Percentiles rank a stretch among this genome's conserved stretches.
phyloP scores from a whole-genome alignment of 2,329 filamentous ascomycete species.

The Claviceps sp. region DNA sequence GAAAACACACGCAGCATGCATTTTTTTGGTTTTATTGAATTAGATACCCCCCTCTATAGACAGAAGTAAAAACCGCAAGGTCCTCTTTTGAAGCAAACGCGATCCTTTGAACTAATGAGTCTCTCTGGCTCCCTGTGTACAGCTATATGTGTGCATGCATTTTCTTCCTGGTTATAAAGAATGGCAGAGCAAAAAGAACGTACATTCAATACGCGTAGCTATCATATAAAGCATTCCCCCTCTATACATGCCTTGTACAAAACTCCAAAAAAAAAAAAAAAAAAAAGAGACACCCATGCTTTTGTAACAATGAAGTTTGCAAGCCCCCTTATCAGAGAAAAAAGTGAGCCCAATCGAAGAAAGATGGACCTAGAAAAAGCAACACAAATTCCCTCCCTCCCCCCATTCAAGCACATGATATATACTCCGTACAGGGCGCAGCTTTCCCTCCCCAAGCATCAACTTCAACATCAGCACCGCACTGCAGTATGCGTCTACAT shows the following conservation, averaged over 20 bases:
- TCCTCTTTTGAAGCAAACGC: background rate
- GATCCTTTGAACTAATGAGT: background rate
- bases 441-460: too few relatives aligned
- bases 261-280: background rate
- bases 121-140: background rate
- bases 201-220: background rate
- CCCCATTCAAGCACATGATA: background rate
- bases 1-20: too few relatives aligned
- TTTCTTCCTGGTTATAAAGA: background rate
- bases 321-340: background rate
- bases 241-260: background rate
- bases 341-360: background rate
- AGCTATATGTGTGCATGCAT: background rate
- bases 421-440: background rate
- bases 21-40: background rate
- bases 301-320: background rate
- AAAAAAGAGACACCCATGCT: background rate
- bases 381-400: background rate
- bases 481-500: too few relatives aligned
- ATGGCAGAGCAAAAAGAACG: background rate
- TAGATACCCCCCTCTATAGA: constrained; percentile 1
- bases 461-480: too few relatives aligned
- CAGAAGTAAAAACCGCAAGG: background rate
- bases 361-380: background rate
- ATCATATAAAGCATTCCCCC: background rate